Percentiles rank a stretch among this genome's conserved stretches.
Evolutionary conservation across 495 filamentous ascomycete genomes (phyloP).

Genomic region (Corynascus novoguineensis): DNA sequence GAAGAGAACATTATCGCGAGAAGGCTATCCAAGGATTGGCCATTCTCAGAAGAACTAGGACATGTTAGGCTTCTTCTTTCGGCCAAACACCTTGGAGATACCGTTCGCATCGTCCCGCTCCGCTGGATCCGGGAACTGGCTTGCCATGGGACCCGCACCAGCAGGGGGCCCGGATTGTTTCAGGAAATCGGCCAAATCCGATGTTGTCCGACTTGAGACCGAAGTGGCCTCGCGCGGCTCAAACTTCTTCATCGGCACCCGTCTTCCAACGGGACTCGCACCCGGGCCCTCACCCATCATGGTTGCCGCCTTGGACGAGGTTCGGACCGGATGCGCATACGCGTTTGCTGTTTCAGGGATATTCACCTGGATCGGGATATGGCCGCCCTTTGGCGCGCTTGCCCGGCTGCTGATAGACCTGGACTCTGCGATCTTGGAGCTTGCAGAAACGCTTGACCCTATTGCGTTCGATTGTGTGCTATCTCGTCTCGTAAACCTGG

Average conservation of each 20-base stretch:
- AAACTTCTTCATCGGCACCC: conserved; percentile 48
- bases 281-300: conserved; percentile 19
- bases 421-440: conserved; percentile 18
- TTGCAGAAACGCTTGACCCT: conserved; percentile 13
- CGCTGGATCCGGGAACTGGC: conserved; percentile 12
- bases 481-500: conserved; percentile 51
- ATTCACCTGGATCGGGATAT: conserved; percentile 47
- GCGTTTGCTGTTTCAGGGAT: conserved; percentile 29
- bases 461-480: conserved; percentile 13
- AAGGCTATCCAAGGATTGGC: neutral
- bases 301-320: conserved; percentile 9
- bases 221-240: conserved; percentile 47
- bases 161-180: conserved; percentile 67
- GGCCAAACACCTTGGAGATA: conserved; percentile 19
- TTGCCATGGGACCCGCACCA: conserved; percentile 4
- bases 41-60: conserved; percentile 6
- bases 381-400: conserved; percentile 22
- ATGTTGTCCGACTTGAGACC: conserved; percentile 44
- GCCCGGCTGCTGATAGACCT: conserved; percentile 33
- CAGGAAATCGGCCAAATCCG: conserved; percentile 75
- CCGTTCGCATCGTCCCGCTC: conserved; percentile 6
- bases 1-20: neutral
- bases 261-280: conserved; percentile 18
- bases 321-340: conserved; percentile 17
- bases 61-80: conserved; percentile 27